Evolutionary conservation across 2,329 filamentous ascomycete genomes (phyloP), one percentile per base, ranked within the genome.

Genomic region (Aspergillus niger): DNA sequence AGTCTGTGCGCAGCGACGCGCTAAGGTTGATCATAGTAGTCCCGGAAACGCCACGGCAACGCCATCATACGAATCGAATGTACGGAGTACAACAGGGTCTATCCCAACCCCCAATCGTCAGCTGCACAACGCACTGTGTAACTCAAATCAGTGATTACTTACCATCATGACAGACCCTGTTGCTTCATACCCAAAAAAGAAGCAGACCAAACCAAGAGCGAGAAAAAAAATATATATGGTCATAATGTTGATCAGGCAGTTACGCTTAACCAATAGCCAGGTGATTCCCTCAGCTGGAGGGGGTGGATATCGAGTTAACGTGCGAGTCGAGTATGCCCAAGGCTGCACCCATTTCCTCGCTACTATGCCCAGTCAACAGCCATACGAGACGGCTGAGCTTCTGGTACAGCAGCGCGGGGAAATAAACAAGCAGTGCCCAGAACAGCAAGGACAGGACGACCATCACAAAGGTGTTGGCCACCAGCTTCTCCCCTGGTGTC

Each of bases 401-500:
- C 49, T 74, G 67, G 62, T 74, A 77, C 8, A 78, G 68, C 49
- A 76, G 49, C 2, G 70, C 64, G 13, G 75, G 76, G 63, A 77
- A 74, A 62, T 77, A 76, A 22, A 77, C 66, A 13, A 74, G 66
- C 24, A 75, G 54, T 1, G 73, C 74, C 74, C 76, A 79, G 36
- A 74, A 48, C 4, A 79, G 67, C 8, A 79, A 70, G 20, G 63
- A 67, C 41, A 77, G 55, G 48, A 74, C 67, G 8, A 75, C 63
- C 1, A 79, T 39, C 24, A 80, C 71, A 51, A 79, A 75, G 5
- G 71, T 68, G 61, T 81, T 80, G 59, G 77, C 72, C 10, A 77
- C 71, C 8, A 76, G 63, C 59, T 80, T 82, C 64, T 82, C 79
- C 50, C 66, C 71, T 1, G 77, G 72, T 0, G 76, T 79, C 75